Evolutionary conservation across 2,329 filamentous ascomycete species (phyloP), one percentile per base, ranked within the genome.

Genomic region (Incumbomyces lentus): DNA sequence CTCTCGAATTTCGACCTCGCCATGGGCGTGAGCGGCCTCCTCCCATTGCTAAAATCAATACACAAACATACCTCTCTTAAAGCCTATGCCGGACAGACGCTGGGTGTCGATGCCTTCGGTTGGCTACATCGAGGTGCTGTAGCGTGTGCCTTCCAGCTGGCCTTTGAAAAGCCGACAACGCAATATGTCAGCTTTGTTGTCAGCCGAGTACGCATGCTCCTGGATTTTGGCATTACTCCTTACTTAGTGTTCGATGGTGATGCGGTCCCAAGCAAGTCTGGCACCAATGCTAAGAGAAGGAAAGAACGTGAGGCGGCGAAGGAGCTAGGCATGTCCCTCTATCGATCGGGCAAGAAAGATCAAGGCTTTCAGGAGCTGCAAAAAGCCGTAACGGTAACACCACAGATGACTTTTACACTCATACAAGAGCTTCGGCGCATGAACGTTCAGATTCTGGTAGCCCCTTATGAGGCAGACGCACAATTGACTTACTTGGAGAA

Each of bases 201-300:
- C 75, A 79, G 85, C 60, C 85, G 89, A 50, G 88, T 98, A 43
- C 82, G 83, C 50, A 96, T 98, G 92, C 79, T 95, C 48, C 78
- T 87, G 52, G 85, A 95, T 66, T 95, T 93, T 62, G 90, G 89
- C 18, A 79, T 96, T 34, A 94, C 75, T n/a, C 92, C 92, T 0
- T 98, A 93, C 63, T 69, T 98, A 46, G 84, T 98, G 31, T 98
- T 98, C 62, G 92, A 98, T 66, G 92, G 92, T 52, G 92, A 95
- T 62, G 88, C 84, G 61, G 75, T 98, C 18, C 92, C 92, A 29
- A 95, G 89, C 72, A 98, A 98, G 66, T 83, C 86, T 13, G 78
- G 75, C 22, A 96, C 90, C 1, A 92, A 98, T 62, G 75, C 77
- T 29, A 82, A 85, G 12, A 78, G 92, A 44, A 76, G 76, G n/a